phyloP scores from a whole-genome alignment of 2,329 filamentous ascomycete genomes.

The Xylaria multiplex region DNA sequence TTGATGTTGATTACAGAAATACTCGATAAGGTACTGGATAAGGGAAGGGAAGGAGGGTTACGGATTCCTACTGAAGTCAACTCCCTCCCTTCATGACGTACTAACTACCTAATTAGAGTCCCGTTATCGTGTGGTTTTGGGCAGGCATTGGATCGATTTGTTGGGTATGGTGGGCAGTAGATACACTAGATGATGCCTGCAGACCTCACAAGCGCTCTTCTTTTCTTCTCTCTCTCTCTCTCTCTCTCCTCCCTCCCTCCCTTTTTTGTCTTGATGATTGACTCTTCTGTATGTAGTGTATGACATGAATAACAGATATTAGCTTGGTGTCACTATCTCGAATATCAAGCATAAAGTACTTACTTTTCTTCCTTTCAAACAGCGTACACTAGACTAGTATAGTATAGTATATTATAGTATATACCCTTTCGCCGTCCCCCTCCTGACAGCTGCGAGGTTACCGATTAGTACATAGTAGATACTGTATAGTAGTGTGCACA shows the following conservation, averaged over 20 bases:
- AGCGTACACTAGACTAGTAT: no score
- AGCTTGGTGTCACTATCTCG: neutral
- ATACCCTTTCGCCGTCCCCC: neutral
- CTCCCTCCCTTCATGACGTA: neutral
- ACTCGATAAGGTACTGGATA: no score
- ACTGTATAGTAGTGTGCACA: slow-evolving; percentile 4
- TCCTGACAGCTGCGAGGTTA: slow-evolving; percentile 12
- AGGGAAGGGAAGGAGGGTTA: slow-evolving; percentile 3
- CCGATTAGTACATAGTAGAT: neutral
- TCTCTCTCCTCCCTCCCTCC: slow-evolving; percentile 5
- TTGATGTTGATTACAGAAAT: neutral
- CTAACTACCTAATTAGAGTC: neutral
- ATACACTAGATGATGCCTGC: neutral
- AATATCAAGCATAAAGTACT: neutral
- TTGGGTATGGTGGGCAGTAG: neutral
- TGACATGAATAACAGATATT: neutral
- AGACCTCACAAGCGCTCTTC: neutral
- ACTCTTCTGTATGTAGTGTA: neutral
- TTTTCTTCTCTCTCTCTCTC: no score
- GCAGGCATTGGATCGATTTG: slow-evolving; percentile 1
- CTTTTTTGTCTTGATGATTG: neutral
- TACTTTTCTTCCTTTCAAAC: slow-evolving; percentile 1
- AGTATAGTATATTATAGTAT: neutral
- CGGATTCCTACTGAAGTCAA: neutral
- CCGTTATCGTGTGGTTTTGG: neutral